Evolutionary conservation across 306 rosid species (phyloP), one percentile per base, ranked within the genome.

Genomic region (Comarum palustre): DNA sequence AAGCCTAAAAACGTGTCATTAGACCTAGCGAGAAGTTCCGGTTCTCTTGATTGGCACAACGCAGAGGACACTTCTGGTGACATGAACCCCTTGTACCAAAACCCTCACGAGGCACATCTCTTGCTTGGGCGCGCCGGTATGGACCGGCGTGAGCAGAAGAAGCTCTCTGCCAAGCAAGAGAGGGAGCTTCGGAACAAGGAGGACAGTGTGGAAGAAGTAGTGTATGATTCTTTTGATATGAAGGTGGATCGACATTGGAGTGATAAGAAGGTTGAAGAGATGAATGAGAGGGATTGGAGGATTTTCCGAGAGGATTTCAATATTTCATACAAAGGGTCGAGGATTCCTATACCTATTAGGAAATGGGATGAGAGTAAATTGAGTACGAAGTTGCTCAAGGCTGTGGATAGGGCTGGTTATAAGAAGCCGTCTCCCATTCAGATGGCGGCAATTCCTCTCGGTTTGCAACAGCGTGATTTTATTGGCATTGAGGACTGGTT

Each of bases 21-120:
- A 90, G 87, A 75, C 97, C 97, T 0, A 90, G 94, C 58, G 97
- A 90, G 89, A 88, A 90, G 79, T 90, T 90, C 64, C 86, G 94
- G 0, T 52, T 52, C 14, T 52, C 59, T 52, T 52, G 59, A 52
- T 52, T 52, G 59, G 59, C 27, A 52, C 13, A 52, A 9, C 59
- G 8, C 59, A 1, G 59, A 52, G 27, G 59, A 52, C 59, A 52
- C 59, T 52, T 52, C 59, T 20, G 27, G 59, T n/a, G 59, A 52
- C 59, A 52, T 52, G 59, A 52, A 52, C 27, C 59, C 59, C 27
- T 52, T 52, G 27, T 52, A 52, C 29, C 59, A 52, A 20, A n/a
- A 52, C 59, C 59, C 59, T 52, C 59, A 52, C 13, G 59, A 52
- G 59, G 59, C 59, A 12, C 27, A 52, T n/a, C 59, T 52, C 14